Evolutionary conservation across 495 filamentous ascomycete species (phyloP), one percentile per base, ranked within the genome.

Genomic region (Endocarpon pusillum): DNA sequence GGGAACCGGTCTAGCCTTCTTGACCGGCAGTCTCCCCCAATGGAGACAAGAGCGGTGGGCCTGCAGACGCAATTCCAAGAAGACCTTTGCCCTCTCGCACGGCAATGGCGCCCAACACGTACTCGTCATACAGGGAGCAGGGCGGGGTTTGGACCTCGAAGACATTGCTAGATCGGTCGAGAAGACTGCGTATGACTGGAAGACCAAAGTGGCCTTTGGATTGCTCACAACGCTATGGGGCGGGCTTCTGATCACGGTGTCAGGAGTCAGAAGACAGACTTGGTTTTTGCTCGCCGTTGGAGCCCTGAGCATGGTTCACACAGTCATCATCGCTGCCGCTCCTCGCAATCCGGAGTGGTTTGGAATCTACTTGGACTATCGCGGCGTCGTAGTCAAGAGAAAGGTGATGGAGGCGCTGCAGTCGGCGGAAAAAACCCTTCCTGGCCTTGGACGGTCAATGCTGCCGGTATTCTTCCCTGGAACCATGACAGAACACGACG

Each of bases 31-130:
- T 1, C 33, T 67, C 12, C 51, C 51, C 3, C 64, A 72, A 34
- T 72, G 62, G 65, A 43, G 36, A 20, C 32, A 44, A n/a, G 67
- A 72, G 49, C 68, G 65, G 40, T 66, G 60, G 61, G 49, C 55
- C 1, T 60, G 59, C 39, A 57, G 57, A 9, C 21, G 35, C n/a
- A 35, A 35, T 7, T 21, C 35, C 9, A 45, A 44, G 3, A 51
- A 56, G 34, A 58, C 42, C 2, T 44, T 57, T 23, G 39, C 47
- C 1, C 23, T 67, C 19, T 66, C 59, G 2, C 39, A 39, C 0
- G 63, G 65, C 0, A 67, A 67, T 38, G 66, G 64, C 16, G 29
- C 36, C 3, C 54, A 58, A 37, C 51, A 66, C 44, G 61, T 46
- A 2, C 52, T 67, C 14, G 51, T 64, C 1, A 48, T 69, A 12